Percentiles rank a stretch among this genome's conserved stretches.
These are phyloP conservation scores for Lavandula angustifolia DNA, from an alignment of 257 asterid species.

Conservation along the genomic window DNA sequence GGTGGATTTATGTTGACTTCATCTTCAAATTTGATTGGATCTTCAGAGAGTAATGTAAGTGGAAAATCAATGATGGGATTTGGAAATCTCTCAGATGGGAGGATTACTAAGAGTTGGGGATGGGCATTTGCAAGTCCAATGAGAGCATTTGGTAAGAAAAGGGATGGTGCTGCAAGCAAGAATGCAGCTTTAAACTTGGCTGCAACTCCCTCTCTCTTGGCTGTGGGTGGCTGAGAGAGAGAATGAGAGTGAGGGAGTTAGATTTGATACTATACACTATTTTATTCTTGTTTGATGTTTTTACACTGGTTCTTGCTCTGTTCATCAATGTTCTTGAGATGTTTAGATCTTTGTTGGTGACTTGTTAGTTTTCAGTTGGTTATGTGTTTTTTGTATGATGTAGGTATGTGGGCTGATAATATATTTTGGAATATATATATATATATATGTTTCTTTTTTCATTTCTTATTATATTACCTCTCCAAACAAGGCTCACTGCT, in stretches of 20 bases:
- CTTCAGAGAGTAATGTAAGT: constrained; percentile 37
- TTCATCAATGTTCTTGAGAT: constrained; percentile 36
- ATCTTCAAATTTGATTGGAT: constrained; percentile 63
- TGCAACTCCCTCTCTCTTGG: constrained; percentile 77
- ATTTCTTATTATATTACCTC: background rate
- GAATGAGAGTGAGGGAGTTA: constrained; percentile 20
- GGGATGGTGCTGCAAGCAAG: constrained; percentile 47
- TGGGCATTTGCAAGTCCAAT: constrained; percentile 98
- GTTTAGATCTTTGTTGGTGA: constrained; percentile 30
- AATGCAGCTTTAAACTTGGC: constrained; percentile 63
- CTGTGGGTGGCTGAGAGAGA: constrained; percentile 53
- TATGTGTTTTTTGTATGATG: constrained; percentile 2
- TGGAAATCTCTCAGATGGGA: constrained; percentile 56
- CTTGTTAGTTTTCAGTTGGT: constrained; percentile 25
- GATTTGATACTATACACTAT: constrained; percentile 36
- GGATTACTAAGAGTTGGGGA: constrained; percentile 77
- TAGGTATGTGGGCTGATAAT: constrained; percentile 23
- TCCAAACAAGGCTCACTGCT: constrained; percentile 5
- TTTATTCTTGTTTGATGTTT: constrained; percentile 34
- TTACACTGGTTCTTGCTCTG: constrained; percentile 37
- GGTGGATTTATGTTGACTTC: constrained; percentile 62
- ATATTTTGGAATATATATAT: constrained; percentile 24
- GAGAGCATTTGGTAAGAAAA: constrained; percentile 78
- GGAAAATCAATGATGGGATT: constrained; percentile 37
- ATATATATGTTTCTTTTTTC: background rate